A percentile compares a stretch with the other conserved stretches of the same genome.
Conservation (phyloP, 176 grass and related monocot species). For the bread wheat (Triticum aestivum) region DNA sequence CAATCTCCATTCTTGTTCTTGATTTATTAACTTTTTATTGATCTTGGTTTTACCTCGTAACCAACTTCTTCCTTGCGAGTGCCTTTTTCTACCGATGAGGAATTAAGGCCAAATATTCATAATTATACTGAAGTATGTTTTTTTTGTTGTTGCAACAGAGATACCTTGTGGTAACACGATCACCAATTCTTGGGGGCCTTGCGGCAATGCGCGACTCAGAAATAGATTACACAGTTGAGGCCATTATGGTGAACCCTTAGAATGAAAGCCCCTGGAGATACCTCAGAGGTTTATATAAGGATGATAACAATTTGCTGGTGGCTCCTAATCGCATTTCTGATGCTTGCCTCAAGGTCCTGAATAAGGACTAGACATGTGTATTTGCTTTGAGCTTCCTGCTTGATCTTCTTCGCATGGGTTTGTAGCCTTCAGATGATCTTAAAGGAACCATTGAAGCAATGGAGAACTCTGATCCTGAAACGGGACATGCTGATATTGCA, state of each 20-base stretch:
- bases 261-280: conserved; percentile 98
- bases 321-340: conserved; percentile 52
- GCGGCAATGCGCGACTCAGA: conserved; percentile 70
- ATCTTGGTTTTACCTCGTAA: not conserved
- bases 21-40: conserved; percentile 18
- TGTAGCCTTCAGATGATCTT: conserved; percentile 73
- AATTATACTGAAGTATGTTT: conserved; percentile 21
- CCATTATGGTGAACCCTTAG: conserved; percentile 65
- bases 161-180: conserved; percentile 83
- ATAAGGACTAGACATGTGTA: conserved; percentile 39
- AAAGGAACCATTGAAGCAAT: conserved; percentile 38
- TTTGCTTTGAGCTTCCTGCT: conserved; percentile 79
- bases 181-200: conserved; percentile 71
- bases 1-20: not conserved
- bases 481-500: conserved; percentile 43
- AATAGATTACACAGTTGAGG: conserved; percentile 69
- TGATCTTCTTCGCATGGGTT: conserved; percentile 65
- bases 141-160: conserved; percentile 50
- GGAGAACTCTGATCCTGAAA: conserved; percentile 33
- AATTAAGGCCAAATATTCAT: not conserved
- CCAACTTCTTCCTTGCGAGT: not conserved
- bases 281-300: conserved; percentile 81
- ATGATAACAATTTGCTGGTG: conserved; percentile 48
- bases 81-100: not conserved
- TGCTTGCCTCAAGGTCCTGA: conserved; percentile 67